Evolutionary conservation across 176 grass and related monocot species (phyloP), one percentile per base, ranked within the genome.

Genomic region (Oryza punctata): DNA sequence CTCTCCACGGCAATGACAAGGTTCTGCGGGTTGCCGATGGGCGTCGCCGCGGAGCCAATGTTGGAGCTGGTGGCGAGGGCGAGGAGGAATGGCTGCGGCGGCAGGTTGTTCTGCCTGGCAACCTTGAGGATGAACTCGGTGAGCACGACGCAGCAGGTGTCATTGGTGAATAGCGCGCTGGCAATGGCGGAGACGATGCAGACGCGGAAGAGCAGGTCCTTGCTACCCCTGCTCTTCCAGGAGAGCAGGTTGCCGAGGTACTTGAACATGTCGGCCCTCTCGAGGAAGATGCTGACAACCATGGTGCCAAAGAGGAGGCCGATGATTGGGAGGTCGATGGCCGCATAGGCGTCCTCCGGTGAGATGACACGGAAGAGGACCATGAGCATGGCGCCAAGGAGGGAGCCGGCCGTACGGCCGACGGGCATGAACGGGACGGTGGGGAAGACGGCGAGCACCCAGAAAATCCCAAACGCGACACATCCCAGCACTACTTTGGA

Each of bases 81-180:
- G 0, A 92, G 67, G 7, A 95, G 72, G 32, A 92, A 95, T 0
- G 93, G 93, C 79, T 95, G 90, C 15, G 93, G 93, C 2, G 90
- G 90, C 28, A 95, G 88, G 76, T 92, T 95, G 83, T 95, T 95
- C 83, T 95, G 93, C 47, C 93, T 78, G 0, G 93, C 93, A 19
- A 95, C 77, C 77, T 95, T 95, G 35, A 95, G 93, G 61, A 95
- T 90, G 79, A 92, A 95, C 52, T 95, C 93, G 21, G 93, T 95
- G 85, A 95, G 93, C 18, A 95, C 93, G 26, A 95, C 93, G 72
- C 93, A 95, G 67, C 90, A 88, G 16, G 93, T 95, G 72, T 95
- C 93, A 10, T 95, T 95, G 67, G 93, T 95, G 76, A 95, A 95
- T 14, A 95, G 80, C 0, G 93, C 87, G 21, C 90, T 92, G 15